Base-by-base conservation (phyloP, 2,329 filamentous ascomycete genomes). In the Beauveria scarabaeidicola region DNA sequence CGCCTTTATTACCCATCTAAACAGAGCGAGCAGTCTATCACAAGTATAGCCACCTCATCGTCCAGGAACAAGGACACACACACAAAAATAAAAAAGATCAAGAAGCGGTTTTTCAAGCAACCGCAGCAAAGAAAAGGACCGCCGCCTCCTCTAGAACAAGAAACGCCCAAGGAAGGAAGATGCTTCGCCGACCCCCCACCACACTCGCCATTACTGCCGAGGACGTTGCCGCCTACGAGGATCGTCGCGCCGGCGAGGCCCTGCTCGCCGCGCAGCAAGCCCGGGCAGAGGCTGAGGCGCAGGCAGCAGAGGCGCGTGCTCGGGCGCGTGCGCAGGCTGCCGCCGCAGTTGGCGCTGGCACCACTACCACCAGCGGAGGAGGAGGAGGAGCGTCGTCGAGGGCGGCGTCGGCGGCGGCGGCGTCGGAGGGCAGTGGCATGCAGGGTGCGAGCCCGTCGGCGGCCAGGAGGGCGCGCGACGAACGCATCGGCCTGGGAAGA, bases 171-270 rank as follows among this genome's bases (percentile, higher is more conserved):
- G 29, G 29, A 9, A 29, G 10, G 10, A 29, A 29, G 11, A 86
- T 88, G 85, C 83, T 88, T 65, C 84, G 85, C 66, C 83, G 87
- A 50, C 81, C 83, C 17, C 81, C 87, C 11, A 91, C 88, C 51
- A 81, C 82, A 15, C 82, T 91, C 63, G 77, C 80, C 58, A 81
- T 90, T 64, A 90, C 87, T 2, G 77, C 83, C 52, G 85, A 89
- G 68, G 88, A 91, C 70, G 78, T 90, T 43, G 84, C 86, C 43
- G 77, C 81, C 58, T 90, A 89, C 73, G 87, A 90, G 68, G 85
- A 87, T 69, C 78, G 79, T 29, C 81, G 84, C 62, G 75, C 74
- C 25, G 72, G 72, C 57, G 72, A 77, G 62, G 74, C 73, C 36
- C 69, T 71, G 17, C 68, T 67, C 23, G 69, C 68, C 10, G 68